Conservation (phyloP, 2,329 filamentous ascomycete species). For the Xylariaceae sp. region DNA sequence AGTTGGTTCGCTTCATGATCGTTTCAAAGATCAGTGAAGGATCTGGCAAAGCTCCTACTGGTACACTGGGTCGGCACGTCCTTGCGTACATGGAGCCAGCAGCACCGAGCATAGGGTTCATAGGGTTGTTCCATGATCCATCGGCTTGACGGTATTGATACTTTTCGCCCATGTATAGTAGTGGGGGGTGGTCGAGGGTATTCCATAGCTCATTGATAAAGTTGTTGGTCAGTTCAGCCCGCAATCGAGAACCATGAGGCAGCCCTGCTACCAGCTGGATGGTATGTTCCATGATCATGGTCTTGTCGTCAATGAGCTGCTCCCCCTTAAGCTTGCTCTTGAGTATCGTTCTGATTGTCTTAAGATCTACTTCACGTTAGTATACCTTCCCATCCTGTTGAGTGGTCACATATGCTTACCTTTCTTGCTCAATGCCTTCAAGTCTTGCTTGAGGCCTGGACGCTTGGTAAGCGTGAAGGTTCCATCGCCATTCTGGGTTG, state of each 20-base stretch:
- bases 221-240: constrained; percentile 67
- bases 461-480: constrained; percentile 59
- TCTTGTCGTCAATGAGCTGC: constrained; percentile 73
- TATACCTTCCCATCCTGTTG: background rate
- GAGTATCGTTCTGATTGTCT: constrained; percentile 67
- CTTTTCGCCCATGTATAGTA: constrained; percentile 67
- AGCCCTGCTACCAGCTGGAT: constrained; percentile 74
- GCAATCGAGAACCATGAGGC: constrained; percentile 65
- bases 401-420: constrained; percentile 46
- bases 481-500: constrained; percentile 68
- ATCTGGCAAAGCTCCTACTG: constrained; percentile 72
- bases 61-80: constrained; percentile 64
- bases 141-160: constrained; percentile 73
- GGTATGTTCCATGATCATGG: constrained; percentile 76
- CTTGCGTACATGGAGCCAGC: constrained; percentile 73
- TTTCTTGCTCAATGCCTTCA: constrained; percentile 60
- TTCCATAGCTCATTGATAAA: constrained; percentile 76
- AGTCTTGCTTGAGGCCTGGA: constrained; percentile 61
- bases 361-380: constrained; percentile 57
- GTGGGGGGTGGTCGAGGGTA: constrained; percentile 74
- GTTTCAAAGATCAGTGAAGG: constrained; percentile 68
- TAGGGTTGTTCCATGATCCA: constrained; percentile 75
- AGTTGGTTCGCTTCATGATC: constrained; percentile 62
- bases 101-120: constrained; percentile 69
- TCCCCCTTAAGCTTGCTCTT: constrained; percentile 68